These are phyloP conservation scores for Calocera cornea DNA, from an alignment of 768 basidiomycete genomes.

Conservation along the genomic window DNA sequence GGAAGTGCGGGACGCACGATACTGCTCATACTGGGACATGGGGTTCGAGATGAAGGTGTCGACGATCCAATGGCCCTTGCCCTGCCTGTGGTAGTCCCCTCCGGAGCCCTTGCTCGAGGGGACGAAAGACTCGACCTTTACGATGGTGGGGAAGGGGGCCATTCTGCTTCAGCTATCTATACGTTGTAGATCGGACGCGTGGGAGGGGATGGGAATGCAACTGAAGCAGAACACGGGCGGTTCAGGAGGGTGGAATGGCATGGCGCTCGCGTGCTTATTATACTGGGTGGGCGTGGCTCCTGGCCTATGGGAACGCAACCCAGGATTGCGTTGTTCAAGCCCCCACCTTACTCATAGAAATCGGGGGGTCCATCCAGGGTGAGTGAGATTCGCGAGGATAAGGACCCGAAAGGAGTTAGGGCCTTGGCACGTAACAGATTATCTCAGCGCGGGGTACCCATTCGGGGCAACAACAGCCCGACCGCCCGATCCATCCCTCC, in stretches of 20 bases:
- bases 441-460: constrained; percentile 1
- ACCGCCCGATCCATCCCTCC: neutral
- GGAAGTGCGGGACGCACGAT: constrained; percentile 22
- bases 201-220: neutral
- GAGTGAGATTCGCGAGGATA: neutral
- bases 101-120: constrained; percentile 26
- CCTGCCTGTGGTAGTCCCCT: constrained; percentile 27
- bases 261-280: neutral
- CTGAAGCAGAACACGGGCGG: neutral
- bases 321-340: neutral
- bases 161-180: neutral
- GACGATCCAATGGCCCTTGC: constrained; percentile 26
- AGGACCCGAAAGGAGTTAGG: neutral
- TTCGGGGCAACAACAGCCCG: constrained; percentile 2
- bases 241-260: neutral
- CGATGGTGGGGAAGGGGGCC: constrained; percentile 14
- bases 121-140: constrained; percentile 26
- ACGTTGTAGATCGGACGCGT: neutral
- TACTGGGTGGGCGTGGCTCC: neutral
- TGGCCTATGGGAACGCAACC: neutral
- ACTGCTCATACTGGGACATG: constrained; percentile 20
- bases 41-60: constrained; percentile 8
- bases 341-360: neutral
- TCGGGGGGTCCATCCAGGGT: neutral
- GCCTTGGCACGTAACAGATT: neutral